Evolutionary conservation across 1,139 yeast species (phyloP).

Genomic region (Protomyces lactucae-debilis): DNA sequence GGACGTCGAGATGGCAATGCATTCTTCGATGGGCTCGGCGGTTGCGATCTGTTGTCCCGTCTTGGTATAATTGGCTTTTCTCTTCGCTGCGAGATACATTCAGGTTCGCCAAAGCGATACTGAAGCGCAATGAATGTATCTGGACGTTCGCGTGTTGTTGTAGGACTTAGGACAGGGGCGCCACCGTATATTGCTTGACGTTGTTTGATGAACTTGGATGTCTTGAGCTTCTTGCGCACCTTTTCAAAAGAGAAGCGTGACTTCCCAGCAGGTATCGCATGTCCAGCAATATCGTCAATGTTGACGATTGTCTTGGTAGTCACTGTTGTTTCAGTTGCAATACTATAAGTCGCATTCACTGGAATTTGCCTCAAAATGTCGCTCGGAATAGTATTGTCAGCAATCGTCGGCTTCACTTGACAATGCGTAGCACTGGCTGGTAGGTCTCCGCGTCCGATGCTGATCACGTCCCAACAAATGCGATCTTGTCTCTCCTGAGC

Average conservation of each 20-base stretch:
- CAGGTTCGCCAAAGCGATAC: neutral
- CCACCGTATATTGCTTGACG: neutral
- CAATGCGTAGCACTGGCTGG: neutral
- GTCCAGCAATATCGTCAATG: neutral
- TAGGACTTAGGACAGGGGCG: neutral
- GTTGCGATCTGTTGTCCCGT: neutral
- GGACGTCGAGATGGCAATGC: neutral
- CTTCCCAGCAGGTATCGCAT: neutral
- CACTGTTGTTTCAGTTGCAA: neutral
- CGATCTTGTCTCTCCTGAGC: neutral
- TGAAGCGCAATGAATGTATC: neutral
- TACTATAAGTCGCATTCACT: neutral
- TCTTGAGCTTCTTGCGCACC: neutral
- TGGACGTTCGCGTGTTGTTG: neutral
- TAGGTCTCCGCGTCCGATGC: neutral
- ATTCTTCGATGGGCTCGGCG: neutral
- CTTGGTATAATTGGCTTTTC: neutral
- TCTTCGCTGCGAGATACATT: neutral
- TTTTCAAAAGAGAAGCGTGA: neutral
- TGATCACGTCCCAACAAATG: neutral
- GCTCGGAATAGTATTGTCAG: neutral
- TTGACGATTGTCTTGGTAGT: neutral
- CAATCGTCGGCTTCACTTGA: neutral
- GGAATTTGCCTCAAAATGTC: neutral
- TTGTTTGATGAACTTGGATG: neutral